These are phyloP conservation scores for Naganishia kalamii DNA, from an alignment of 768 basidiomycete genomes.

Conservation along the genomic window DNA sequence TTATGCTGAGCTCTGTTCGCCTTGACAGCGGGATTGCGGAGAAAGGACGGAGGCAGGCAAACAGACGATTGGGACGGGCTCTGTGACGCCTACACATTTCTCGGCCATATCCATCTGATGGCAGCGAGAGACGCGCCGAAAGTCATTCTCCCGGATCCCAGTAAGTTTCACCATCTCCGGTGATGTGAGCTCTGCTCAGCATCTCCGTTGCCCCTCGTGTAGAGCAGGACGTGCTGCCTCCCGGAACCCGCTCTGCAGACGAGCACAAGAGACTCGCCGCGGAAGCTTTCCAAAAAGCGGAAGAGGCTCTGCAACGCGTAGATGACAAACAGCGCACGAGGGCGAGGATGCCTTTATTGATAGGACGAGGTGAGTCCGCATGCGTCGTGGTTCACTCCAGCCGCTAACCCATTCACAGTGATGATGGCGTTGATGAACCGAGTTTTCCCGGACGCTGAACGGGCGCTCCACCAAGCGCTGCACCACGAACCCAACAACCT, in stretches of 20 bases:
- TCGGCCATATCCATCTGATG: slow-evolving; percentile 78
- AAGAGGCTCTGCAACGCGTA: slow-evolving; percentile 27
- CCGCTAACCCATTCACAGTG: not conserved
- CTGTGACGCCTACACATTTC: slow-evolving; percentile 68
- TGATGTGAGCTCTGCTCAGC: not conserved
- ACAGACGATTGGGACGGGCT: slow-evolving; percentile 50
- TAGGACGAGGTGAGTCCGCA: slow-evolving; percentile 35
- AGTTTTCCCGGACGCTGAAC: slow-evolving; percentile 71
- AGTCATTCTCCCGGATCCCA: slow-evolving; percentile 62
- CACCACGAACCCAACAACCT: slow-evolving; percentile 74
- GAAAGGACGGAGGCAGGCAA: slow-evolving; percentile 26
- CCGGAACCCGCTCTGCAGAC: slow-evolving; percentile 30
- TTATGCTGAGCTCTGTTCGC: slow-evolving; percentile 12
- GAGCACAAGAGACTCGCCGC: slow-evolving; percentile 51
- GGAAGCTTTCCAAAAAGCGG: slow-evolving; percentile 51
- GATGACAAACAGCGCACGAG: slow-evolving; percentile 59
- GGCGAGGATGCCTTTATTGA: slow-evolving; percentile 50
- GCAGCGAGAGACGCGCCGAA: slow-evolving; percentile 80
- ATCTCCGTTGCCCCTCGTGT: not conserved
- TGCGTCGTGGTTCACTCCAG: too few relatives aligned
- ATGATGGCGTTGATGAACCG: slow-evolving; percentile 73
- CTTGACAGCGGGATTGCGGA: slow-evolving; percentile 48
- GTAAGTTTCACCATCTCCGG: slow-evolving; percentile 51
- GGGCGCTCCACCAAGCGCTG: slow-evolving; percentile 74
- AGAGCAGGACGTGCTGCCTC: slow-evolving; percentile 40